phyloP scores from a whole-genome alignment of 2,329 filamentous ascomycete genomes.

The Rutstroemia sp. region DNA sequence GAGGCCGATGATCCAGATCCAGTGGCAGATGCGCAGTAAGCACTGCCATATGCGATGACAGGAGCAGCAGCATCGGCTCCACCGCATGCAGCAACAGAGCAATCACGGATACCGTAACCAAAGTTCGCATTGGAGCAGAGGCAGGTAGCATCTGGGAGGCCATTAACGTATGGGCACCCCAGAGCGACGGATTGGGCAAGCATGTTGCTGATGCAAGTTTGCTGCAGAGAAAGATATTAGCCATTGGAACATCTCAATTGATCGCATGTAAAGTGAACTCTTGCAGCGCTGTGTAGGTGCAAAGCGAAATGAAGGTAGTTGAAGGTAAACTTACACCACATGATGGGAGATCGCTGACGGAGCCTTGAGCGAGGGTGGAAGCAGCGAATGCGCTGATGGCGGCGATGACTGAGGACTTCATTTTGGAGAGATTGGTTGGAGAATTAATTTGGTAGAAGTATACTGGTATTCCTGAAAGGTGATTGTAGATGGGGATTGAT shows the following conservation, averaged over 20 bases:
- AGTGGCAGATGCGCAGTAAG: conserved; percentile 19
- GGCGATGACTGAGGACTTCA: conserved; percentile 26
- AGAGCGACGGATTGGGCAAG: conserved; percentile 33
- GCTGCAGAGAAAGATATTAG: conserved; percentile 21
- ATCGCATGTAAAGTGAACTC: neutral
- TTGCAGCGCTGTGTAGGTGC: neutral
- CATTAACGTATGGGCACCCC: conserved; percentile 28
- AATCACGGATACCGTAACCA: conserved; percentile 40
- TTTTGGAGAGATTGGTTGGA: conserved; percentile 17
- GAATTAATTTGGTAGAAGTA: neutral
- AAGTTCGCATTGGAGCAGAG: conserved; percentile 39
- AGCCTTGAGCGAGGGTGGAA: conserved; percentile 20
- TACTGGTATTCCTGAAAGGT: neutral
- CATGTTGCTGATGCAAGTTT: conserved; percentile 40
- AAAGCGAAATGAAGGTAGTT: neutral
- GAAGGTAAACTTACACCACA: conserved; percentile 27
- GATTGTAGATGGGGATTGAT: neutral
- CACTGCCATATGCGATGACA: conserved; percentile 26
- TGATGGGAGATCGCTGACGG: conserved; percentile 18
- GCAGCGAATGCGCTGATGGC: conserved; percentile 22
- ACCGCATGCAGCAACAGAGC: conserved; percentile 36
- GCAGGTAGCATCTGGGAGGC: conserved; percentile 31
- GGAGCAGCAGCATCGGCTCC: conserved; percentile 17
- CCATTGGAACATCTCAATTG: neutral
- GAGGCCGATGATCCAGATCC: neutral